Conservation (phyloP, 2,329 filamentous ascomycete genomes). For the Aotearoamyces nothofagi region DNA sequence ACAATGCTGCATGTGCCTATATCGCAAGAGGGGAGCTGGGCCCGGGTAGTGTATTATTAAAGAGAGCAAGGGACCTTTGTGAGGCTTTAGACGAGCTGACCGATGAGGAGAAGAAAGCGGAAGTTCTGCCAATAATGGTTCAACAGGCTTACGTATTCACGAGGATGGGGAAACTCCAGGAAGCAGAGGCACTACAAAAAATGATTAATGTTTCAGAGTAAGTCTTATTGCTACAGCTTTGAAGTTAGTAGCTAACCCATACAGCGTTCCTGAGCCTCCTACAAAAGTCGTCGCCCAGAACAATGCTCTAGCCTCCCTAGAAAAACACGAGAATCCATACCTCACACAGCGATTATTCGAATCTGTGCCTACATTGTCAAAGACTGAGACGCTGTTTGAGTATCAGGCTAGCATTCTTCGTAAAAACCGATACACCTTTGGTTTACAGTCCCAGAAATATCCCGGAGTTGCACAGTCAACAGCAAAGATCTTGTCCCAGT, state of each 20-base stretch:
- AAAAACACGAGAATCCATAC: constrained; percentile 45
- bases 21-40: constrained; percentile 54
- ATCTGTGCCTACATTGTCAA: constrained; percentile 32
- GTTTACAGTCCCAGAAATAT: constrained; percentile 53
- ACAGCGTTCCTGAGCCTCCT: constrained; percentile 50
- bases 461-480: constrained; percentile 39
- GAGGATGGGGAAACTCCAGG: constrained; percentile 46
- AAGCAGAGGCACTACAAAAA: constrained; percentile 47
- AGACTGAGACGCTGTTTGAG: constrained; percentile 52
- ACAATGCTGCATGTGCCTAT: constrained; percentile 62
- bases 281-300: constrained; percentile 51
- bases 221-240: constrained; percentile 16
- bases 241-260: constrained; percentile 16
- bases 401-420: constrained; percentile 48
- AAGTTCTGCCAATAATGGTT: constrained; percentile 60
- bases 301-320: constrained; percentile 35
- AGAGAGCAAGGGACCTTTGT: constrained; percentile 56
- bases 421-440: constrained; percentile 48
- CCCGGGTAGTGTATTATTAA: constrained; percentile 50
- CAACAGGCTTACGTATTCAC: constrained; percentile 63
- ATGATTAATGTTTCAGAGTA: constrained; percentile 48
- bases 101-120: constrained; percentile 59
- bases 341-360: constrained; percentile 47
- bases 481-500: constrained; percentile 25
- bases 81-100: constrained; percentile 57